phyloP scores from a whole-genome alignment of 805 yeast genomes.

The Metschnikowia aberdeeniae region DNA sequence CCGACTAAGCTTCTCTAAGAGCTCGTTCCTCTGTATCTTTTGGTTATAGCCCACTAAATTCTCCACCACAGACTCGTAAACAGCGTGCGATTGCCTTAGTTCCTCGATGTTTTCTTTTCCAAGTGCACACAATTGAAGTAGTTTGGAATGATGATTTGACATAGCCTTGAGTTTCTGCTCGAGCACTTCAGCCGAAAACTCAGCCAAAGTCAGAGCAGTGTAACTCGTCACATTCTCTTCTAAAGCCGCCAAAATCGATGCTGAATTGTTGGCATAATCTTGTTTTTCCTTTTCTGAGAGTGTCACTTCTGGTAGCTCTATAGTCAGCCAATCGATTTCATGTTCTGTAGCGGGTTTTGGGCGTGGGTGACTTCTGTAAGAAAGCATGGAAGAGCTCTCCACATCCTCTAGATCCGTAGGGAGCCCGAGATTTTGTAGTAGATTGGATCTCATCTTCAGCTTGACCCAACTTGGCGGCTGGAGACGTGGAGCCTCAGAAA shows the following conservation, averaged over 20 bases:
- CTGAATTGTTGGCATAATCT: conserved; percentile 23
- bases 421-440: conserved; percentile 62
- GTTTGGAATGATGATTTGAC: conserved; percentile 22
- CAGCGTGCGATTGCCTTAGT: conserved; percentile 59
- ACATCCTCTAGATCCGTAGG: conserved; percentile 68
- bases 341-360: conserved; percentile 24
- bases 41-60: conserved; percentile 90
- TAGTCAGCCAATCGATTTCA: conserved; percentile 35
- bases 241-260: conserved; percentile 24
- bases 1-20: conserved; percentile 30
- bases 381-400: conserved; percentile 4
- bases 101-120: conserved; percentile 52
- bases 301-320: conserved; percentile 32
- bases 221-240: conserved; percentile 36
- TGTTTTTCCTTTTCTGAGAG: conserved; percentile 27
- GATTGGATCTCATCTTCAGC: conserved; percentile 59
- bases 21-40: conserved; percentile 54
- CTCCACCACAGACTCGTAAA: conserved; percentile 85
- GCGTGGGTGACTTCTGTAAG: conserved; percentile 7
- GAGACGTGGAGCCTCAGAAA: conserved; percentile 46
- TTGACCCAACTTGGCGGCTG: conserved; percentile 67
- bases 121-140: conserved; percentile 31
- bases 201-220: conserved; percentile 23
- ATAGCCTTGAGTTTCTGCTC: conserved; percentile 34
- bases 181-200: conserved; percentile 22